Evolutionary conservation across 2,329 filamentous ascomycete genomes (phyloP), one percentile per base, ranked within the genome.

Genomic region (Botrytis sinoallii): DNA sequence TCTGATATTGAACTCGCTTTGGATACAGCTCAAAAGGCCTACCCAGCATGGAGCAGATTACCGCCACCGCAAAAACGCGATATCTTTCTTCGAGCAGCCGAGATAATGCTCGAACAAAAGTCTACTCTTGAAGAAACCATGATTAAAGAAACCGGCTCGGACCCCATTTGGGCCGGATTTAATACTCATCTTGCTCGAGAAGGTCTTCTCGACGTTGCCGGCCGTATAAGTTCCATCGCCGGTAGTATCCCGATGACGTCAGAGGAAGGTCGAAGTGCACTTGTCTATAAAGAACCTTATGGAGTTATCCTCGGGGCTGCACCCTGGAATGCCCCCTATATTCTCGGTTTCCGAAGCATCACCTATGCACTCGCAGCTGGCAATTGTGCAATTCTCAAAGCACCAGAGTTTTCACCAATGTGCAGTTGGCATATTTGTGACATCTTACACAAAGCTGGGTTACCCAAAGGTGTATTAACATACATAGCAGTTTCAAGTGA

Each of bases 231-330:
- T 18, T 79, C 75, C 25, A 79, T 83, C 68, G 76, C 81, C 52
- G 83, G 81, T 3, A 80, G 78, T 57, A 79, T 83, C 35, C 83
- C 85, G 7, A 79, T 79, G 16, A 77, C 81, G 1, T 73, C 77
- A 3, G 77, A 87, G 25, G 84, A 88, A 55, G 86, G 85, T 0
- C 85, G 85, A 38, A 85, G 83, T 67, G 92, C 90, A 0, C 84
- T 96, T 77, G 83, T 97, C 6, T 83, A 91, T 76, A 91, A 90
- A 80, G 92, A 95, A 82, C 93, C 94, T 0, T 94, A 89, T 78
- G 94, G 94, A 1, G 93, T 96, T 12, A 86, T 95, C 25, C 84
- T 97, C 44, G 90, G 89, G 4, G 94, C 97, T 81, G 92, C 92
- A 3, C 93, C 94, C 16, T 97, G 94, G 93, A 89, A 91, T 76